A percentile compares a stretch with the other conserved stretches of the same genome.
These are phyloP conservation scores for Omphalea diandra DNA, from an alignment of 441 rosid genomes.

Conservation along the genomic window DNA sequence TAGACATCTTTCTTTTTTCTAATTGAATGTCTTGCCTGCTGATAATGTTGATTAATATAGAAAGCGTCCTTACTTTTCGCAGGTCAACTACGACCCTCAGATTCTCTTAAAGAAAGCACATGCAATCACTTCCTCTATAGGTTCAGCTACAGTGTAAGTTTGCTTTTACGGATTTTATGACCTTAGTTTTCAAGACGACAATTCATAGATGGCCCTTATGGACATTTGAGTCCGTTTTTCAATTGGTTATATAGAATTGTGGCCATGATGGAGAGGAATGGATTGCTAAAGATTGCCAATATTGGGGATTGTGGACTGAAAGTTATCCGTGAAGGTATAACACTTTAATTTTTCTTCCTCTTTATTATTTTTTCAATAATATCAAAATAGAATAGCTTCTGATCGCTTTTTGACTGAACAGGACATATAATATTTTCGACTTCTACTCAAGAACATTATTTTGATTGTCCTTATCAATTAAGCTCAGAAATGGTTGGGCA, in stretches of 20 bases:
- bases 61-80: constrained; percentile 20
- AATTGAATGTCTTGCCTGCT: background rate
- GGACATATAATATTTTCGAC: constrained; percentile 68
- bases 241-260: constrained; percentile 49
- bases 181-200: background rate
- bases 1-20: background rate
- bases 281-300: constrained; percentile 70
- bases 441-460: constrained; percentile 83
- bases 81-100: constrained; percentile 80
- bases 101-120: constrained; percentile 81
- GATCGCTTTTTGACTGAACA: constrained; percentile 29
- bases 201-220: background rate
- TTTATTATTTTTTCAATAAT: background rate
- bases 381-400: background rate
- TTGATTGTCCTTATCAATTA: constrained; percentile 87
- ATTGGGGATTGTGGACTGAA: constrained; percentile 92
- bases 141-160: constrained; percentile 90
- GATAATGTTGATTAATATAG: constrained; percentile 8
- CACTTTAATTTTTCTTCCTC: background rate
- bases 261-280: constrained; percentile 78
- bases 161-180: background rate
- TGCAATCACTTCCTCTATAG: constrained; percentile 66
- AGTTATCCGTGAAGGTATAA: constrained; percentile 65
- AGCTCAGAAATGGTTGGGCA: constrained; percentile 82
- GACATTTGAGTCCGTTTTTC: background rate